Base-by-base conservation (phyloP, 2,329 filamentous ascomycete species). In the Thielaviopsis populi region DNA sequence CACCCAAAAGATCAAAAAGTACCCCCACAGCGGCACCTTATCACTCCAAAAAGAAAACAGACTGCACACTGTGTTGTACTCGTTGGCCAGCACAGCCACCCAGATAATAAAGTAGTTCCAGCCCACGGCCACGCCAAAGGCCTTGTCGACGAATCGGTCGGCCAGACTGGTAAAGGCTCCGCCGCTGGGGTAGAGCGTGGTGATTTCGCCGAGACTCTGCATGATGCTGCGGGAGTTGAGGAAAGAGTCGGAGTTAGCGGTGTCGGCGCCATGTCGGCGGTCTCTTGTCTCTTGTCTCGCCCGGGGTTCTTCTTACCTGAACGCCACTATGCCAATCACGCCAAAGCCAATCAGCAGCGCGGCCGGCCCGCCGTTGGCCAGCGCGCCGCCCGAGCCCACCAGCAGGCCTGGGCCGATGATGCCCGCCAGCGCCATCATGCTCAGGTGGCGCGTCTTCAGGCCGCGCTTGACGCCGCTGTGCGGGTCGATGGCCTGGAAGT, bases 21-120 rank as follows among this genome's bases (percentile, higher is more conserved):
- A 91, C 66, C 77, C 86, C 86, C 76, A 89, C 70, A 80, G 74
- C 64, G 79, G 87, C 54, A 78, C 77, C 66, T 72, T 78, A 50
- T 83, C 81, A 27, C 77, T 81, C 85, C 85, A 88, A 68, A 85
- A 86, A 0, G 79, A 78, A 62, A 87, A 75, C 65, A 88, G 85
- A 68, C 80, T 84, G 60, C 80, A 83, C 24, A 86, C 80, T 61
- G 84, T 83, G 66, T 88, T 88, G 72, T 87, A 88, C 71, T 89
- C 85, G 69, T 87, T 88, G 54, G 63, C 65, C 58, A 88, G 74
- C 6, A 88, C 83, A 15, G 78, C 78, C 43, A 79, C 78, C 83
- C 83, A 86, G 64, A 87, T 84, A 69, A 86, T 80, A 68, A 81
- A 88, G 72, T 88, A 88, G 66, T 86, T 87, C 84, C 84, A 88